Evolutionary conservation across 306 rosid species (phyloP).

Genomic region (Sicyos baderoa): DNA sequence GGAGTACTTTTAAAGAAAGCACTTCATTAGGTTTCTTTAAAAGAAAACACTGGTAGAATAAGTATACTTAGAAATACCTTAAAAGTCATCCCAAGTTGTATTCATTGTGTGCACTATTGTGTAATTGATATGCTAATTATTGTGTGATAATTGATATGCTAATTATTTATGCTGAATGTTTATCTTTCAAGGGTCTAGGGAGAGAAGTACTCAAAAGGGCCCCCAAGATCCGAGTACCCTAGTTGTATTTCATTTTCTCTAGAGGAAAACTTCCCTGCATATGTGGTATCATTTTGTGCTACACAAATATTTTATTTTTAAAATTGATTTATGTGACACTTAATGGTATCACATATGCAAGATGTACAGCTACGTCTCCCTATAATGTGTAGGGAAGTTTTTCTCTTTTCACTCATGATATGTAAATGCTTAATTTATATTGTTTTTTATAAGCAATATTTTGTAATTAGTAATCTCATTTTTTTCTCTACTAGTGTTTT

Average conservation of each 20-base stretch:
- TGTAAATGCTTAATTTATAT: too few relatives aligned
- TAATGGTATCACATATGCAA: too few relatives aligned
- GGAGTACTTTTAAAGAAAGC: not conserved
- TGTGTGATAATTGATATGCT: too few relatives aligned
- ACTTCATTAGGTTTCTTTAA: not conserved
- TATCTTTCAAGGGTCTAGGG: not conserved
- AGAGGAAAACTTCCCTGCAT: too few relatives aligned
- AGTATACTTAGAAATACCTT: not conserved
- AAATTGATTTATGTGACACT: too few relatives aligned
- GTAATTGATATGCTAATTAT: not conserved
- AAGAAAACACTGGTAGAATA: not conserved
- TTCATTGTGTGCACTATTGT: not conserved
- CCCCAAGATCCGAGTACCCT: too few relatives aligned
- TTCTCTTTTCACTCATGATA: too few relatives aligned
- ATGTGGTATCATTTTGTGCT: too few relatives aligned
- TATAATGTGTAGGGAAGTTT: too few relatives aligned
- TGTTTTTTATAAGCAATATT: not conserved
- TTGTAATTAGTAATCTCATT: not conserved
- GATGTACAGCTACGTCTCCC: too few relatives aligned
- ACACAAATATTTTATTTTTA: too few relatives aligned
- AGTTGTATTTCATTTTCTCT: not conserved
- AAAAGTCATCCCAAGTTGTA: not conserved
- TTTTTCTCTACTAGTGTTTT: conserved; percentile 1
- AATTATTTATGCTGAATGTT: not conserved
- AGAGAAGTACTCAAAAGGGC: not conserved